Conservation (phyloP, 441 rosid species). For the Euphorbia corollata region DNA sequence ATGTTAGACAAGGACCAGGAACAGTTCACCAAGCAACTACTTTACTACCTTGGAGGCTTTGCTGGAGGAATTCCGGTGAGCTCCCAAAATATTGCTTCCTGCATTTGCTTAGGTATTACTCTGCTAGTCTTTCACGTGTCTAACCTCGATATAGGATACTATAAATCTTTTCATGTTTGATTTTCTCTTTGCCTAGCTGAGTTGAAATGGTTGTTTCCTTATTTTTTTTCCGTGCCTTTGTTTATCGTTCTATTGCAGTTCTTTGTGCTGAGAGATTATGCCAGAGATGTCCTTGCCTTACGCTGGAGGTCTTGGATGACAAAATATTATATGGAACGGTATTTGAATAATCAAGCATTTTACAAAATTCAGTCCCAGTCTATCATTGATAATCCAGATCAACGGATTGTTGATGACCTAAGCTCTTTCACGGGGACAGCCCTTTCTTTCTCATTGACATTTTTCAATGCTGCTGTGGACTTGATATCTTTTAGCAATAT, state of each 20-base stretch:
- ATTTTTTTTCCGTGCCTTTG: background rate
- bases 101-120: conserved; percentile 33
- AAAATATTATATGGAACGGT: conserved; percentile 72
- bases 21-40: conserved; percentile 79
- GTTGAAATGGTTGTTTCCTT: background rate
- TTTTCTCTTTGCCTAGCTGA: background rate
- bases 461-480: conserved; percentile 76
- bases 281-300: conserved; percentile 64
- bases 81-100: conserved; percentile 27
- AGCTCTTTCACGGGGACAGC: conserved; percentile 86
- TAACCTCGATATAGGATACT: background rate
- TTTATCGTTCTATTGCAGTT: conserved; percentile 36
- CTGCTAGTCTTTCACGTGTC: conserved; percentile 12
- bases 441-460: conserved; percentile 70
- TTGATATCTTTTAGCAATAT: conserved; percentile 93
- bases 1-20: conserved; percentile 74
- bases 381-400: conserved; percentile 87
- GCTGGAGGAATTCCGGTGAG: conserved; percentile 97
- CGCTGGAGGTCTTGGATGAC: conserved; percentile 99
- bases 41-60: conserved; percentile 76
- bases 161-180: background rate
- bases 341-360: conserved; percentile 59
- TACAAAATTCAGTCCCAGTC: conserved; percentile 93
- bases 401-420: conserved; percentile 85
- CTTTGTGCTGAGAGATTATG: conserved; percentile 87